Base-by-base conservation (phyloP, 225 moss, liverwort and hornwort genomes). In the Physcomitrellopsis africana region DNA sequence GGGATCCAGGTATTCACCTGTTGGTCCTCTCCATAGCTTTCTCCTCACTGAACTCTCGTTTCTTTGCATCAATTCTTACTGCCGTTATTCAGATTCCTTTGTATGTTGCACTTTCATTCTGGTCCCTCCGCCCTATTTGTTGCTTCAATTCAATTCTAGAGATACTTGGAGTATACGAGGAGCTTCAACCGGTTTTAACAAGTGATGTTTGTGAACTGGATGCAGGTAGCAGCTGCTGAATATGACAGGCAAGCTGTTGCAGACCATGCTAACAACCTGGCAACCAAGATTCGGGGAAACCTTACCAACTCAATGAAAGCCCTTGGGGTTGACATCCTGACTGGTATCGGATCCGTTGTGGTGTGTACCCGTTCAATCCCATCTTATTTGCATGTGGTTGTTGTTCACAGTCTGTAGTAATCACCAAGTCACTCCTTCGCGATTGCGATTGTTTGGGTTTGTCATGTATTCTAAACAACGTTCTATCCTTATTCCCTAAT, bases 241-340 rank as follows among this genome's bases (percentile, higher is more conserved):
- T 96, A 91, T 72, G 87, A 94, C 74, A 89, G 96, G 79, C 87
- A 92, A 81, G 82, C 85, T 24, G 96, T 96, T 58, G 94, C 96
- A 56, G 94, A 89, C 53, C 94, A 96, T 70, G 96, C 96, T 19
- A 87, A 90, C 69, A 89, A 91, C 56, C 83, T 96, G 78, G 96
- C 92, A 67, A 83, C 85, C 65, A 96, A 94, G 81, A 96, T 96
- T 76, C 91, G 96, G 41, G 94, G 94, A 23, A 94, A 89, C 75
- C 72, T 96, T 82, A 94, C 96, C 9, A 96, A 92, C 77, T 96
- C 96, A 19, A 94, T 96, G 96, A 94, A 92, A 76, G 92, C 82
- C 69, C 47, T 96, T 44, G 96, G 96, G 14, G 96, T 96, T 52
- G 94, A 96, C 72, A 92, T 96, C 41, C 78, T 96, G 68, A 92